A percentile compares a stretch with the other conserved stretches of the same genome.
These are phyloP conservation scores for Trametes maxima DNA, from an alignment of 768 basidiomycete genomes.

Conservation along the genomic window DNA sequence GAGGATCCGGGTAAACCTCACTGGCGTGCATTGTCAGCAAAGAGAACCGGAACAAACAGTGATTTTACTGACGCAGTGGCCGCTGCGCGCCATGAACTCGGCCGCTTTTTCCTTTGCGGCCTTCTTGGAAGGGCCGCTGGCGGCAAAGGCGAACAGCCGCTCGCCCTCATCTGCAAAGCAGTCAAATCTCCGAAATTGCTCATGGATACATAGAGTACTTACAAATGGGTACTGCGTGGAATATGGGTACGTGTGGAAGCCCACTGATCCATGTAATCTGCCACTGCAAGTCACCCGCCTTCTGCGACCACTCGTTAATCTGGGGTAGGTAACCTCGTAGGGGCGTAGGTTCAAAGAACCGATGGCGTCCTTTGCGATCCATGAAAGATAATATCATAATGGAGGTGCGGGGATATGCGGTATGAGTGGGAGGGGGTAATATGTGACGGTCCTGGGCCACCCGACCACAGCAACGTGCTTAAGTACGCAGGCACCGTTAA, in stretches of 20 bases:
- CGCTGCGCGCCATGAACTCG: slow-evolving; percentile 26
- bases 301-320: slow-evolving; percentile 28
- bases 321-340: slow-evolving; percentile 30
- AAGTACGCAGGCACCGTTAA: too few relatives aligned
- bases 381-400: slow-evolving; percentile 14
- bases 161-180: slow-evolving; percentile 23
- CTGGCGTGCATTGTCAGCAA: too few relatives aligned
- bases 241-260: slow-evolving; percentile 23
- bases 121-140: slow-evolving; percentile 25
- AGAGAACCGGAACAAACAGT: too few relatives aligned
- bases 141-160: slow-evolving; percentile 16
- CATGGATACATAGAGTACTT: neutral
- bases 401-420: neutral
- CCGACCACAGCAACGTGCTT: too few relatives aligned
- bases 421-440: too few relatives aligned
- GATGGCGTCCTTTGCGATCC: slow-evolving; percentile 11
- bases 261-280: slow-evolving; percentile 19
- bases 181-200: neutral
- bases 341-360: slow-evolving; percentile 13
- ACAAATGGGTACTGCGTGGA: slow-evolving; percentile 27
- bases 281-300: slow-evolving; percentile 19
- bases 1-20: too few relatives aligned
- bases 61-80: slow-evolving; percentile 26
- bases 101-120: slow-evolving; percentile 29
- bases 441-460: too few relatives aligned